phyloP scores from a whole-genome alignment of 768 basidiomycete genomes.

The Neoboletus magnificus region DNA sequence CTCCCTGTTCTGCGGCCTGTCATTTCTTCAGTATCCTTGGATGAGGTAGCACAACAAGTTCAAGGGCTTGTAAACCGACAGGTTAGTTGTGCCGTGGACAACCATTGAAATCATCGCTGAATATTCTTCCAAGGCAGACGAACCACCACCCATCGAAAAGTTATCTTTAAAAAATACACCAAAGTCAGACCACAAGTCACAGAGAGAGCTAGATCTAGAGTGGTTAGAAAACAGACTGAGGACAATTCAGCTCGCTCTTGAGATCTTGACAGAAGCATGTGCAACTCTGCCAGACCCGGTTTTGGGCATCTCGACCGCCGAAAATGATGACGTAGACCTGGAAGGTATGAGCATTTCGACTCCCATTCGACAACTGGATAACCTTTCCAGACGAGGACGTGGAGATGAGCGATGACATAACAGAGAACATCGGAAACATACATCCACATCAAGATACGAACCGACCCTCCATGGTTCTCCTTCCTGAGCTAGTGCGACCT shows the following conservation, averaged over 20 bases:
- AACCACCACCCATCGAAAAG: slow-evolving; percentile 50
- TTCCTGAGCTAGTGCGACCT: slow-evolving; percentile 64
- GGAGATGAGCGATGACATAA: slow-evolving; percentile 34
- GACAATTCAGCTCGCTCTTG: slow-evolving; percentile 78
- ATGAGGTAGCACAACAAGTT: slow-evolving; percentile 46
- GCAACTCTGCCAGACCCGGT: slow-evolving; percentile 82
- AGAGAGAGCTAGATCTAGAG: slow-evolving; percentile 68
- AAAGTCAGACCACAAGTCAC: slow-evolving; percentile 72
- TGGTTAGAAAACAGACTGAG: slow-evolving; percentile 66
- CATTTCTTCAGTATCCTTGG: slow-evolving; percentile 56
- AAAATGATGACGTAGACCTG: slow-evolving; percentile 31
- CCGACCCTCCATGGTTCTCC: slow-evolving; percentile 33
- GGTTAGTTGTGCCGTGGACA: slow-evolving; percentile 34
- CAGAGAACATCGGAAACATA: slow-evolving; percentile 25
- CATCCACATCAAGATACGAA: slow-evolving; percentile 22
- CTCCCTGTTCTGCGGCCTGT: slow-evolving; percentile 69
- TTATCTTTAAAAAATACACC: slow-evolving; percentile 62
- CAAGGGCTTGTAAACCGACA: slow-evolving; percentile 51
- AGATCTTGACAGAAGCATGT: slow-evolving; percentile 85
- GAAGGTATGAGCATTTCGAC: slow-evolving; percentile 30
- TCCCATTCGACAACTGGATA: slow-evolving; percentile 23
- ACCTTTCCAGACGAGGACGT: slow-evolving; percentile 43
- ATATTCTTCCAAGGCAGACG: slow-evolving; percentile 37
- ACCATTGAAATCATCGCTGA: not conserved
- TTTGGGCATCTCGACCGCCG: slow-evolving; percentile 34